A percentile compares a stretch with the other conserved stretches of the same genome.
Conservation (phyloP, 208 protist species). For the Leishmania major region DNA sequence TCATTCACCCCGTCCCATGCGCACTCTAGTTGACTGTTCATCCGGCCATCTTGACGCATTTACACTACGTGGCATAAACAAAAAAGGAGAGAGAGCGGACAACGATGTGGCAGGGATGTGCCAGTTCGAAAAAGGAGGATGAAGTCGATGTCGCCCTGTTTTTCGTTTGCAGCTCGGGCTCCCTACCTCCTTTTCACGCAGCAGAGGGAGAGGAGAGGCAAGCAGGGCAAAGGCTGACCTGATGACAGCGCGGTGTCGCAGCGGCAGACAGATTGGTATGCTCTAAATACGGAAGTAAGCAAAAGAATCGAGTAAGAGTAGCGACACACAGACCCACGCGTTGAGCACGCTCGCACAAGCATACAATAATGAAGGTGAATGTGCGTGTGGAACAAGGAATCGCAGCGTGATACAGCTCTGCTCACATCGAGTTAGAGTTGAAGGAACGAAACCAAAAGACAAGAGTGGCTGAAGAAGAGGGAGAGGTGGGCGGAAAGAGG, state of each 20-base stretch:
- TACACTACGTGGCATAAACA: conserved; percentile 8
- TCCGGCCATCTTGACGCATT: conserved; percentile 30
- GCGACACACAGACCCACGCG: background rate
- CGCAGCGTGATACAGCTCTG: background rate
- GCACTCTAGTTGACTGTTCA: conserved; percentile 27
- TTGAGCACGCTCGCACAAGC: background rate
- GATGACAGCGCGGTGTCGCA: background rate
- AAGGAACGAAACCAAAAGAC: background rate
- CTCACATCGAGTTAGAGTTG: background rate
- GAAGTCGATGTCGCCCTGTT: background rate
- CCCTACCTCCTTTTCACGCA: background rate
- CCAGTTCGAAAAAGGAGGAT: background rate
- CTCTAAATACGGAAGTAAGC: background rate
- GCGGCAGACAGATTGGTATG: background rate
- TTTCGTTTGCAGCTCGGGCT: background rate
- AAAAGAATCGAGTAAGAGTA: background rate
- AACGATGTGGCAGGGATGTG: background rate
- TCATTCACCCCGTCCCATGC: conserved; percentile 23
- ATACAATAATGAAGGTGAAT: background rate
- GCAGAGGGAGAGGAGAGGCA: background rate
- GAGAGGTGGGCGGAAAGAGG: background rate
- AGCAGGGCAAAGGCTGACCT: background rate
- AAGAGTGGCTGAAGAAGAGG: background rate
- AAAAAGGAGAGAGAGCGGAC: background rate
- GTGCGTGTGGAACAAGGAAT: background rate